These are phyloP conservation scores for Nigrospora osmanthi DNA, from an alignment of 2,329 filamentous ascomycete species.

Conservation along the genomic window DNA sequence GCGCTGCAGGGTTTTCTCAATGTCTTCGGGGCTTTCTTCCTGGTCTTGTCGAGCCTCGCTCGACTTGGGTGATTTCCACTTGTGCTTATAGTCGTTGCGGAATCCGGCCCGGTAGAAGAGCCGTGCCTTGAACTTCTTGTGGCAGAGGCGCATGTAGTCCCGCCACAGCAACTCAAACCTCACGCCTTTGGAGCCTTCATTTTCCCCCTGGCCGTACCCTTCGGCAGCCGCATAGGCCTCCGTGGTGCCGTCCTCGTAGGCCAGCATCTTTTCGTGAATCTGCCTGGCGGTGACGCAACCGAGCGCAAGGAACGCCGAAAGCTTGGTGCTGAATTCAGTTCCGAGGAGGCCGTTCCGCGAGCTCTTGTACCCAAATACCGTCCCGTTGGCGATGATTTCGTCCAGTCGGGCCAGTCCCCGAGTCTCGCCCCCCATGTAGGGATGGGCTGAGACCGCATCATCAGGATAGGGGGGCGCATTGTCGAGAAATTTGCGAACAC, in stretches of 20 bases:
- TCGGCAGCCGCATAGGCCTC: constrained; percentile 26
- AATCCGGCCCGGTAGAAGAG: constrained; percentile 63
- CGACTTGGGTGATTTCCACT: constrained; percentile 38
- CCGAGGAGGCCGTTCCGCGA: constrained; percentile 67
- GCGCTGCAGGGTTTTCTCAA: constrained; percentile 43
- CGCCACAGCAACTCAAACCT: constrained; percentile 71
- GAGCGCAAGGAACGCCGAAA: constrained; percentile 65
- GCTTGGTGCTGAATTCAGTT: constrained; percentile 64
- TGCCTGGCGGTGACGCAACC: constrained; percentile 68
- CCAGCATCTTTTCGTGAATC: constrained; percentile 58
- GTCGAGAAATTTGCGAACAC: constrained; percentile 43
- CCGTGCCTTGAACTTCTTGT: constrained; percentile 57
- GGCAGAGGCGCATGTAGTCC: constrained; percentile 75
- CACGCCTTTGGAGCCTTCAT: constrained; percentile 60
- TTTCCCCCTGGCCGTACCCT: constrained; percentile 65
- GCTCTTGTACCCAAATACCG: constrained; percentile 57
- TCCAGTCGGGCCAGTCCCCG: constrained; percentile 50
- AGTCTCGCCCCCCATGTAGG: constrained; percentile 61
- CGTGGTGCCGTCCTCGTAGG: constrained; percentile 59
- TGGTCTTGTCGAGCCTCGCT: constrained; percentile 23
- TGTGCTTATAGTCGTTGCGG: constrained; percentile 32
- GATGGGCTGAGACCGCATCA: constrained; percentile 50
- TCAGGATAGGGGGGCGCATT: constrained; percentile 45
- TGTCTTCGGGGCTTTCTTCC: constrained; percentile 30
- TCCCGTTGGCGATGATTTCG: constrained; percentile 41